Evolutionary conservation across 345 rosid species (phyloP).

Genomic region (Excoecaria agallocha): DNA sequence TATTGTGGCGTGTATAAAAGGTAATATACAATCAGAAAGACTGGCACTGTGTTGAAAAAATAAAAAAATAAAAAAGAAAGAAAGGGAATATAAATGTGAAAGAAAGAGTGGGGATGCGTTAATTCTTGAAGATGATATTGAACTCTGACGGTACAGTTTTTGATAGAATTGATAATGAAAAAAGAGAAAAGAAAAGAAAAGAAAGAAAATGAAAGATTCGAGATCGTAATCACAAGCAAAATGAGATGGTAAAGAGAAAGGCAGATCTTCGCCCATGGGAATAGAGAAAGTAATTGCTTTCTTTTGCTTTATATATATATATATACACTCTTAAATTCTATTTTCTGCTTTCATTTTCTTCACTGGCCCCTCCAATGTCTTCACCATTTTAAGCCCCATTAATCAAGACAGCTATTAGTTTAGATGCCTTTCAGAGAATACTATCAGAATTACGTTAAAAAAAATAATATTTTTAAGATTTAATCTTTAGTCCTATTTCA

Average conservation of each 20-base stretch:
- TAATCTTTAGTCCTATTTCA: too few relatives aligned
- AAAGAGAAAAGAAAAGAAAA: conserved; percentile 1
- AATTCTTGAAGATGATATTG: conserved; percentile 28
- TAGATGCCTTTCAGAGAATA: too few relatives aligned
- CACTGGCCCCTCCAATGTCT: background rate
- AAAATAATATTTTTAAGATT: too few relatives aligned
- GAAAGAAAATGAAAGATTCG: conserved; percentile 41
- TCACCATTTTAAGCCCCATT: background rate
- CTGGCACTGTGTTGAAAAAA: background rate
- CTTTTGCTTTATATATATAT: conserved; percentile 38
- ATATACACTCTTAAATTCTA: conserved; percentile 16
- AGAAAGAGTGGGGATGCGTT: conserved; percentile 42
- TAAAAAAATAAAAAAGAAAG: background rate
- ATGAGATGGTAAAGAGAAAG: conserved; percentile 29
- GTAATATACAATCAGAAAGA: background rate
- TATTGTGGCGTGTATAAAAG: background rate
- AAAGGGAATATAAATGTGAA: conserved; percentile 8
- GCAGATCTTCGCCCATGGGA: conserved; percentile 53
- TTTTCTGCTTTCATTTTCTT: background rate
- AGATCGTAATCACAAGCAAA: conserved; percentile 48
- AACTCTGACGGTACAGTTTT: conserved; percentile 16
- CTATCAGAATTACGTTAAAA: too few relatives aligned
- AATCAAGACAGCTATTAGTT: background rate
- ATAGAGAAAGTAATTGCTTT: conserved; percentile 54
- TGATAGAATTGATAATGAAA: conserved; percentile 2